These are phyloP conservation scores for Phaeodactylum tricornutum DNA, from an alignment of 108 stramenopile genomes.

Conservation along the genomic window DNA sequence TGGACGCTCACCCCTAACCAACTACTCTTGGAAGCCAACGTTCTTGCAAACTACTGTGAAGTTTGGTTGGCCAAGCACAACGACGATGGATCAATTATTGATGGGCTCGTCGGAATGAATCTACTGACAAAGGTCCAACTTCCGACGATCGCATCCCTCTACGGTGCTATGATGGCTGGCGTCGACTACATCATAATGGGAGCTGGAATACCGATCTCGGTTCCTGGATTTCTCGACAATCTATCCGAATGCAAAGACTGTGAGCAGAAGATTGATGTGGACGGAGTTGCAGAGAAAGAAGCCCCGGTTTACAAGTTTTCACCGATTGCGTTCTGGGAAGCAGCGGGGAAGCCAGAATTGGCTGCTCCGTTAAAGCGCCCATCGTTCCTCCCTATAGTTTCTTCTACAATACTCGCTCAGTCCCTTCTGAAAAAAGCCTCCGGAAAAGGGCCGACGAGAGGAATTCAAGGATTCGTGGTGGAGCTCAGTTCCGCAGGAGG, in stretches of 20 bases:
- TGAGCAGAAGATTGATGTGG: slow-evolving; percentile 17
- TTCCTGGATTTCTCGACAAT: slow-evolving; percentile 34
- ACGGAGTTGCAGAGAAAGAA: background rate
- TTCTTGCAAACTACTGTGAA: slow-evolving; percentile 34
- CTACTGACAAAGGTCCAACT: slow-evolving; percentile 35
- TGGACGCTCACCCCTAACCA: slow-evolving; percentile 26
- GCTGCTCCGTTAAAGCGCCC: slow-evolving; percentile 20
- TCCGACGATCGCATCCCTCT: slow-evolving; percentile 29
- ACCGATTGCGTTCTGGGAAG: slow-evolving; percentile 28
- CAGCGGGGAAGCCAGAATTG: slow-evolving; percentile 18
- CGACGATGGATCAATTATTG: slow-evolving; percentile 25
- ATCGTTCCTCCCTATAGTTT: slow-evolving; percentile 35
- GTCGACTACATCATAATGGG: slow-evolving; percentile 50
- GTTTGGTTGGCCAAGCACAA: slow-evolving; percentile 48
- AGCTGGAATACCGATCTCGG: slow-evolving; percentile 35
- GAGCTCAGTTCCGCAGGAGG: slow-evolving; percentile 38
- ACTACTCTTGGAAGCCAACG: slow-evolving; percentile 16
- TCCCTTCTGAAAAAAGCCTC: slow-evolving; percentile 33
- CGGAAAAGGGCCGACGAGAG: slow-evolving; percentile 29
- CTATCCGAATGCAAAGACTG: slow-evolving; percentile 31
- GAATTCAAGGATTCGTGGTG: slow-evolving; percentile 39
- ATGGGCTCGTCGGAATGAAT: slow-evolving; percentile 27
- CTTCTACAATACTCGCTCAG: slow-evolving; percentile 33
- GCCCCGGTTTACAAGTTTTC: slow-evolving; percentile 17
- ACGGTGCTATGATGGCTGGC: slow-evolving; percentile 40